Evolutionary conservation across 495 filamentous ascomycete genomes (phyloP), one percentile per base, ranked within the genome.

Genomic region (Coniosporium apollinis): DNA sequence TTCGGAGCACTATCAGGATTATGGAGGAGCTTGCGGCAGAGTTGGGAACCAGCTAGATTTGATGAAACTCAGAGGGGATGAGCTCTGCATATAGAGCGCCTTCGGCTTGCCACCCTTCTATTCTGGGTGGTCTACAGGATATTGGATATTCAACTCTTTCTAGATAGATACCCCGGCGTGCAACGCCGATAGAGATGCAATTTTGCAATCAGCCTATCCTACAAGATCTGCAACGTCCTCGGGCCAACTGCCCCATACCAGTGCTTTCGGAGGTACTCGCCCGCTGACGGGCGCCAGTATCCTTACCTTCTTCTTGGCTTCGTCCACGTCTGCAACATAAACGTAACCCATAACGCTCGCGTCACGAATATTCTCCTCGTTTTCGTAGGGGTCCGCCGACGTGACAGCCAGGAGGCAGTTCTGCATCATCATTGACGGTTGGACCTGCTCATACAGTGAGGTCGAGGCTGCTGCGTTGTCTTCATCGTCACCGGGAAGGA

Each of bases 281-380:
- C 82, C 83, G 22, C 72, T 79, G 33, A 91, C 69, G 4, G 89
- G 87, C 2, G 77, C 74, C 25, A 97, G 62, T 11, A 94, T 64
- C 41, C 81, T 76, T 33, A 96, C 61, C 52, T 77, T 79, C 36
- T 74, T 73, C 57, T 80, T 81, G 35, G 83, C 76, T 32, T 76
- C 77, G 44, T 99, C 87, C 5, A 96, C 85, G 33, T 89, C 80
- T 0, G 78, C 70, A 21, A 99, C 76, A 50, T 91, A 93, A 24
- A 94, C 67, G 55, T 91, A 96, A 4, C 89, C 89, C 65, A 91
- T 76, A 14, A 94, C 74, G 26, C 77, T 83, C 0, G 86, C 76
- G 44, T 89, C 80, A 9, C 80, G 73, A 29, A 97, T 74, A 4
- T 71, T 66, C 24, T 82, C 71, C 5, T 75, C 64, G 3, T 65